These are phyloP conservation scores for Pseudomonodictys pantanalensis DNA, from an alignment of 495 filamentous ascomycete species.

Conservation along the genomic window DNA sequence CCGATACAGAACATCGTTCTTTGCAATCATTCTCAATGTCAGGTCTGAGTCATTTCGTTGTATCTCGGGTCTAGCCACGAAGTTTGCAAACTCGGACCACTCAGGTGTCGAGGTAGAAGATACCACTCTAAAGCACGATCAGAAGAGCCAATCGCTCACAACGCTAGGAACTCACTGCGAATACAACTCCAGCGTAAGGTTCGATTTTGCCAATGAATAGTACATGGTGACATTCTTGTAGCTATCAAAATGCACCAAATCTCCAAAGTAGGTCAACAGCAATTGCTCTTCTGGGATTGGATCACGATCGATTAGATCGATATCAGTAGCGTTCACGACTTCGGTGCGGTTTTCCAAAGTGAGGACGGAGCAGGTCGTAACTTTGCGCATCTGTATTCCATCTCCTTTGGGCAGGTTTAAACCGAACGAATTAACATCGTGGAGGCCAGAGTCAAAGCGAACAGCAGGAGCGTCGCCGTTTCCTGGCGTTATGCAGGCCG, in stretches of 20 bases:
- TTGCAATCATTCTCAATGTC: background rate
- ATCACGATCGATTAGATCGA: background rate
- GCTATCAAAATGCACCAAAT: background rate
- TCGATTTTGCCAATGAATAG: background rate
- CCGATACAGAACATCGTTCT: constrained; percentile 6
- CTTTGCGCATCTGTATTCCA: constrained; percentile 1
- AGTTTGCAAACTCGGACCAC: background rate
- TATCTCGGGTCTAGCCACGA: constrained; percentile 3
- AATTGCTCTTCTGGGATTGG: constrained; percentile 8
- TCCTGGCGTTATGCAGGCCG: constrained; percentile 1
- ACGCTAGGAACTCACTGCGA: background rate
- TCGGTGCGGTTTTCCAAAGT: background rate
- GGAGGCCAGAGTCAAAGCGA: constrained; percentile 7
- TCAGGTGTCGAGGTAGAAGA: background rate
- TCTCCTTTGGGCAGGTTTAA: background rate
- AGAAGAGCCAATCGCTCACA: background rate
- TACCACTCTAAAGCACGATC: background rate
- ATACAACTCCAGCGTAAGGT: background rate
- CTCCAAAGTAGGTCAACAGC: background rate
- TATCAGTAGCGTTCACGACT: constrained; percentile 5
- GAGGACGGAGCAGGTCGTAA: background rate
- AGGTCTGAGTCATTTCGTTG: constrained; percentile 3
- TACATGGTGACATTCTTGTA: constrained; percentile 6
- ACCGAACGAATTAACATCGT: constrained; percentile 4
- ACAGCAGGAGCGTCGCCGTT: background rate